Evolutionary conservation across 2,329 filamentous ascomycete genomes (phyloP).

Genomic region (Cladosporium velox): DNA sequence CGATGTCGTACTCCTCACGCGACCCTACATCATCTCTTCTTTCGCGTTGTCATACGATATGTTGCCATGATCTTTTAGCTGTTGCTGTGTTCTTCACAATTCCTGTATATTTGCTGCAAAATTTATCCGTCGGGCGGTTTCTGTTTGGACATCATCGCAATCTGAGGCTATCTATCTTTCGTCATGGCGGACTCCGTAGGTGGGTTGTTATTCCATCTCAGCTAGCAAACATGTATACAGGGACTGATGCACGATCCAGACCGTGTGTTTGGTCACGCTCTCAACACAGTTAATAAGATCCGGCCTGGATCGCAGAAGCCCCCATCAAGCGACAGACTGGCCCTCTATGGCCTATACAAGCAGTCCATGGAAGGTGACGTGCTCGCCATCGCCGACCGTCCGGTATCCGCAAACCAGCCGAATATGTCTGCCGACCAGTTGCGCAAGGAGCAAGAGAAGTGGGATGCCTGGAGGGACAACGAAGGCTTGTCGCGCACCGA

Average conservation of each 20-base stretch:
- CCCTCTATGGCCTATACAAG: slow-evolving; percentile 97
- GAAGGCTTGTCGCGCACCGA: slow-evolving; percentile 82
- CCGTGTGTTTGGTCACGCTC: slow-evolving; percentile 96
- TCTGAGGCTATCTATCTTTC: neutral
- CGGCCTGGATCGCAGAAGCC: slow-evolving; percentile 89
- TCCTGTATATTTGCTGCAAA: neutral
- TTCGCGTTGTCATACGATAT: neutral
- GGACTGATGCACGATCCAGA: slow-evolving; percentile 55
- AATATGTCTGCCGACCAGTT: slow-evolving; percentile 27
- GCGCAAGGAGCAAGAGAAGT: slow-evolving; percentile 44
- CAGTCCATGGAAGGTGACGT: slow-evolving; percentile 99
- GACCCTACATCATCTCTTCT: neutral
- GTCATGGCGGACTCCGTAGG: slow-evolving; percentile 18
- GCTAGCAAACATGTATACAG: neutral
- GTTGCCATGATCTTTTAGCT: neutral
- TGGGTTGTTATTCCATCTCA: neutral
- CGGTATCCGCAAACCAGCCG: slow-evolving; percentile 41
- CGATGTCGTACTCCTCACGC: slow-evolving; percentile 8
- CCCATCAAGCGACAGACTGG: slow-evolving; percentile 79
- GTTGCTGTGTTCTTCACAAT: neutral
- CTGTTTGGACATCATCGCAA: neutral
- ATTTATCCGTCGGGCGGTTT: neutral
- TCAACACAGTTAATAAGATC: slow-evolving; percentile 98
- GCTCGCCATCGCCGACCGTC: slow-evolving; percentile 87
- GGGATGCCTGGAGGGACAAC: slow-evolving; percentile 94